phyloP scores from a whole-genome alignment of 306 rosid genomes.

The Rosa lucieae region DNA sequence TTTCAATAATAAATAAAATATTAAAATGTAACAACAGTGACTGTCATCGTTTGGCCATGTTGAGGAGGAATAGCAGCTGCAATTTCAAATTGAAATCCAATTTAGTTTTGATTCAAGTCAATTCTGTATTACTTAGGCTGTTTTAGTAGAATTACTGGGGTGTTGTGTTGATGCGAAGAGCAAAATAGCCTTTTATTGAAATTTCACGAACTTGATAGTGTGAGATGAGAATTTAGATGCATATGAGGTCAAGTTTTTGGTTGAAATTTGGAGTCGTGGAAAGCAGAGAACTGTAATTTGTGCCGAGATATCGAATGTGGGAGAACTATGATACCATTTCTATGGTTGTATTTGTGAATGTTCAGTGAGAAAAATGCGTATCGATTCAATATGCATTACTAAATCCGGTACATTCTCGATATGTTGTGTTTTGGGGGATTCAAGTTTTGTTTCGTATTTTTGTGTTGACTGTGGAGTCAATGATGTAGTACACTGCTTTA shows the following conservation, averaged over 20 bases:
- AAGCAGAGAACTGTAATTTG: background rate
- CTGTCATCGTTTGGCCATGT: too few species aligned
- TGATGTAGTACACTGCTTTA: background rate
- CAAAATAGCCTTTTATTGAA: background rate
- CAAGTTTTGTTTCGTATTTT: background rate
- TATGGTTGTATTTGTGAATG: background rate
- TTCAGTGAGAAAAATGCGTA: background rate
- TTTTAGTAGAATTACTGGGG: background rate
- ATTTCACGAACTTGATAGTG: background rate
- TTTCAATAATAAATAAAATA: too few species aligned
- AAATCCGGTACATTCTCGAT: background rate
- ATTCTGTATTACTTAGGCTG: background rate
- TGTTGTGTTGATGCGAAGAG: background rate
- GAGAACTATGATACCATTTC: background rate
- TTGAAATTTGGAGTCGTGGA: background rate
- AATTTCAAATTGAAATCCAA: background rate
- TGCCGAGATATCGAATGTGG: background rate
- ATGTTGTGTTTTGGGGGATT: background rate
- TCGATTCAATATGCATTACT: background rate
- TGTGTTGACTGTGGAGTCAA: background rate
- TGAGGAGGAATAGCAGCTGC: too few species aligned
- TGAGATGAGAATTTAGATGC: background rate
- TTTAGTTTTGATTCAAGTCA: background rate
- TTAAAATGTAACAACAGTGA: too few species aligned
- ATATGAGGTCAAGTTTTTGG: background rate